phyloP scores from a whole-genome alignment of 2,329 filamentous ascomycete genomes.

The Fonsecaea multimorphosa region DNA sequence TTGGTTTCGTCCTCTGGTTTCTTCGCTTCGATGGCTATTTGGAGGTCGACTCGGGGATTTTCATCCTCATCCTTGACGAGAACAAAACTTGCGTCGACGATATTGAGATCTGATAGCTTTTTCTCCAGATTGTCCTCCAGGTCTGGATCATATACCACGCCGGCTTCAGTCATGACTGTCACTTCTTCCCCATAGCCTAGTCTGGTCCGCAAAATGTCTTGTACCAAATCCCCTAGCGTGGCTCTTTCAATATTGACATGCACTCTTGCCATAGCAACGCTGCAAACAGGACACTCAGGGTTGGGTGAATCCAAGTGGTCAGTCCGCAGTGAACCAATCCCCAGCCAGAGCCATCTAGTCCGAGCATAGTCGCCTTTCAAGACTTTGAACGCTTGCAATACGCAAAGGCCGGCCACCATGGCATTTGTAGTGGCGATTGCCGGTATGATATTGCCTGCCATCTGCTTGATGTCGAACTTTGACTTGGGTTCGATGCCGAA shows the following conservation, averaged over 20 bases:
- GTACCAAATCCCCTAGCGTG: slow-evolving; percentile 79
- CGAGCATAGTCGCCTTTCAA: slow-evolving; percentile 72
- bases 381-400: slow-evolving; percentile 91
- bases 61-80: slow-evolving; percentile 75
- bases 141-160: slow-evolving; percentile 87
- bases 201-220: slow-evolving; percentile 71
- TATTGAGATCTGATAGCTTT: slow-evolving; percentile 77
- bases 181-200: slow-evolving; percentile 83
- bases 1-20: slow-evolving; percentile 47
- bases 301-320: slow-evolving; percentile 72
- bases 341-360: slow-evolving; percentile 85
- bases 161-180: slow-evolving; percentile 73
- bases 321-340: slow-evolving; percentile 61
- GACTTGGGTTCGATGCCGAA: slow-evolving; percentile 89
- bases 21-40: slow-evolving; percentile 60
- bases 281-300: slow-evolving; percentile 81
- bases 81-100: slow-evolving; percentile 75
- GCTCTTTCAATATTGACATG: slow-evolving; percentile 72
- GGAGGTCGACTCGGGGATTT: slow-evolving; percentile 75
- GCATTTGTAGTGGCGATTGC: slow-evolving; percentile 98
- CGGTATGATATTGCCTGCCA: slow-evolving; percentile 99
- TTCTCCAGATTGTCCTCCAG: slow-evolving; percentile 84
- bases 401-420: slow-evolving; percentile 90
- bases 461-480: slow-evolving; percentile 96
- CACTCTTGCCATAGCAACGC: slow-evolving; percentile 71